Evolutionary conservation across 2,329 filamentous ascomycete species (phyloP), one percentile per base, ranked within the genome.

Genomic region (Aaosphaeria pasadenensis): DNA sequence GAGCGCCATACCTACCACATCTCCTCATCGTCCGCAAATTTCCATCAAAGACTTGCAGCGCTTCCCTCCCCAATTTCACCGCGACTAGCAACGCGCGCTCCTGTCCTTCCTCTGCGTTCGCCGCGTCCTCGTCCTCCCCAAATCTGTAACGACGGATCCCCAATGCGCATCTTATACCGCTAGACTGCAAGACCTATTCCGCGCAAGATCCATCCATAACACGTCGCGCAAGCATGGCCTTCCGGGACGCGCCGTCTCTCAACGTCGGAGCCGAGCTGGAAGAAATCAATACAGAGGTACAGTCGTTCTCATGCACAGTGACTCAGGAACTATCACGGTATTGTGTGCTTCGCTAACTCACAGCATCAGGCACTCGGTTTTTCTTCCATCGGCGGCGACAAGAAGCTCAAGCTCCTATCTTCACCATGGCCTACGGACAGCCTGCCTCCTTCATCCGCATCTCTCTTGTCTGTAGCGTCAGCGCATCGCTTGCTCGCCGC

Each of bases 401-500:
- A 86, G 50, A 96, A 92, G 71, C 73, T 97, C 58, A 88, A 86
- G 66, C 75, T 88, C 28, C 75, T 97, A 39, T 89, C 90, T 11
- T 79, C 85, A 17, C 77, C 86, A 66, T 97, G 92, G 91, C 82
- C 87, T 38, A 61, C 71, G 51, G 77, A 85, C 57, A 75, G 81
- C 35, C 77, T 88, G 28, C 92, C 94, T 31, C 77, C 87, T 2
- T 77, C 88, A 4, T 90, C 87, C 40, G 84, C 90, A 9, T 95
- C 89, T 2, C 85, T 99, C 35, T 78, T 99, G 52, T 88, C 87
- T 64, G 81, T 97, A 56, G 91, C 92, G 46, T 86, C 89, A 31
- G 82, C 79, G 51, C 86, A 84, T 69, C 90, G 90, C 38, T 79
- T 99, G 24, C 77, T 96, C 46, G 92, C 92, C 30, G 94, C 91